phyloP scores from a whole-genome alignment of 495 filamentous ascomycete genomes.

The Hypoxylon trugodes region DNA sequence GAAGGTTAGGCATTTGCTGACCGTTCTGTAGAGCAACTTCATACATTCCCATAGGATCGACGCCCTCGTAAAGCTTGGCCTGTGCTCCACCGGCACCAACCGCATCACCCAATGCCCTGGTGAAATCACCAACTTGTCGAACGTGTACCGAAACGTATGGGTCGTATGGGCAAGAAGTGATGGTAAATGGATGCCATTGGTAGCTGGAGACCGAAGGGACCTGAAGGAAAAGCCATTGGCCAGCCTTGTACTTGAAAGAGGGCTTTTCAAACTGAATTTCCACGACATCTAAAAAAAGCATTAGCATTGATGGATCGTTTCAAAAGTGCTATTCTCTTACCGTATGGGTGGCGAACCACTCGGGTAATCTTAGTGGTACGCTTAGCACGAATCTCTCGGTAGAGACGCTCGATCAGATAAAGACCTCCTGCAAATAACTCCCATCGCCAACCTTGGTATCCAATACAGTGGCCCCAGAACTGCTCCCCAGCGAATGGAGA shows the following conservation, averaged over 20 bases:
- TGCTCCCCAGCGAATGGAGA: constrained; percentile 82
- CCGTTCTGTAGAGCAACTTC: constrained; percentile 96
- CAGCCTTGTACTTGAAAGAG: constrained; percentile 97
- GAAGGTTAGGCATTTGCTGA: constrained; percentile 84
- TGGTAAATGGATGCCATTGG: constrained; percentile 99
- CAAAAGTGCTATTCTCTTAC: constrained; percentile 57
- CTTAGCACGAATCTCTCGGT: constrained; percentile 85
- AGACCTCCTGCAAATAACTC: constrained; percentile 86
- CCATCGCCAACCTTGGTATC: constrained; percentile 98
- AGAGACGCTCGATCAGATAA: constrained; percentile 89
- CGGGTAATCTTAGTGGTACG: constrained; percentile 88
- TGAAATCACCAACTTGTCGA: constrained; percentile 97
- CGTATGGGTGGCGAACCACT: constrained; percentile 96
- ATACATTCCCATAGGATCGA: constrained; percentile 97
- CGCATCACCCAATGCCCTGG: constrained; percentile 84
- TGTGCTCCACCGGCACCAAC: constrained; percentile 89
- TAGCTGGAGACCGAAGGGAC: constrained; percentile 84
- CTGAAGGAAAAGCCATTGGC: constrained; percentile 97
- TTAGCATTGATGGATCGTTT: constrained; percentile 38
- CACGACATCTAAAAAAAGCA: constrained; percentile 77
- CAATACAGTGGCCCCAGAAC: constrained; percentile 95
- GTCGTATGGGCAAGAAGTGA: constrained; percentile 97
- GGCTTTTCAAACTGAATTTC: constrained; percentile 98
- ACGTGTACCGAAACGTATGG: constrained; percentile 93
- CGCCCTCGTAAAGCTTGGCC: constrained; percentile 81